These are phyloP conservation scores for Leccinum aurantiacum DNA, from an alignment of 768 basidiomycete species.

Conservation along the genomic window DNA sequence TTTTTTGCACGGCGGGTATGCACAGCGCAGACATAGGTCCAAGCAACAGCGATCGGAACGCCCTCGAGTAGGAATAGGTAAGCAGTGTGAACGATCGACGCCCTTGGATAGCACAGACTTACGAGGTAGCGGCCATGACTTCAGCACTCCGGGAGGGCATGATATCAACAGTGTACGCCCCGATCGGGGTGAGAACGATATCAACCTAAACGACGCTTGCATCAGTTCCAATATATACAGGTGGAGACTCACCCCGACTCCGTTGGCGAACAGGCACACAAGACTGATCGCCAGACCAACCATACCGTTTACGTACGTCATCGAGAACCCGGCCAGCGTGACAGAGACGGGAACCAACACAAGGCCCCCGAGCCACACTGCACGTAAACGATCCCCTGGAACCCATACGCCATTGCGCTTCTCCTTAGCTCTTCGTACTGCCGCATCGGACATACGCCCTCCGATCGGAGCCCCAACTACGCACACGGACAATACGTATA, in stretches of 20 bases:
- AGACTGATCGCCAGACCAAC: slow-evolving; percentile 52
- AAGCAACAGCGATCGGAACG: slow-evolving; percentile 24
- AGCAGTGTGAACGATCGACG: neutral
- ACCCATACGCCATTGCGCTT: slow-evolving; percentile 57
- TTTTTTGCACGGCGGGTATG: slow-evolving; percentile 46
- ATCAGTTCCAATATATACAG: neutral
- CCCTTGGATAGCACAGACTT: slow-evolving; percentile 20
- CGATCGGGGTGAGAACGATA: slow-evolving; percentile 51
- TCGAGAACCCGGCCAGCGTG: slow-evolving; percentile 48
- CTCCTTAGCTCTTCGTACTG: slow-evolving; percentile 48
- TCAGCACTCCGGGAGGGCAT: slow-evolving; percentile 63
- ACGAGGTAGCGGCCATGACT: slow-evolving; percentile 58
- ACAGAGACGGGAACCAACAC: slow-evolving; percentile 55
- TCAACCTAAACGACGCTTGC: slow-evolving; percentile 44
- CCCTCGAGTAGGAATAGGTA: slow-evolving; percentile 8
- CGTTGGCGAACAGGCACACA: slow-evolving; percentile 59
- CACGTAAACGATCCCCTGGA: slow-evolving; percentile 68
- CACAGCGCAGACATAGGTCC: slow-evolving; percentile 15
- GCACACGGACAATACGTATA: neutral
- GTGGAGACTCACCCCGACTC: slow-evolving; percentile 52
- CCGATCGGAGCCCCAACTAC: slow-evolving; percentile 61
- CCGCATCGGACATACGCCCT: slow-evolving; percentile 57
- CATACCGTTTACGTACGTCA: slow-evolving; percentile 47
- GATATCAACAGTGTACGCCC: slow-evolving; percentile 61
- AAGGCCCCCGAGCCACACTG: slow-evolving; percentile 44